Evolutionary conservation across 176 grass and related monocot species (phyloP).

Genomic region (Rhipidocladum racemiflorum): DNA sequence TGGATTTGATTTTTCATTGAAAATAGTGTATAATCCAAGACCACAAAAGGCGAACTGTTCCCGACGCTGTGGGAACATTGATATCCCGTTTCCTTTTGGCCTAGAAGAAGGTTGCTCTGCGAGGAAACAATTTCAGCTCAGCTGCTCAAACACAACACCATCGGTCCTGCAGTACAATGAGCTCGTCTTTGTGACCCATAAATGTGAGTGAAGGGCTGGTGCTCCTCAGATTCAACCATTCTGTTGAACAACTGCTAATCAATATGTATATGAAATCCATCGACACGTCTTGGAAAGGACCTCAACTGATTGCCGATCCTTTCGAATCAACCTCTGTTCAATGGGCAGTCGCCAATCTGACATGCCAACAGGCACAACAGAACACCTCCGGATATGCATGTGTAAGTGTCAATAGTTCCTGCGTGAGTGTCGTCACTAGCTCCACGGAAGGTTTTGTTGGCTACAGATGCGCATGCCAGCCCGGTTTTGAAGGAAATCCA

Average conservation of each 20-base stretch:
- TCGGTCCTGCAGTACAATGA: too few relatives aligned
- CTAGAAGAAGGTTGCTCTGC: too few relatives aligned
- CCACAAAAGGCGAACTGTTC: too few relatives aligned
- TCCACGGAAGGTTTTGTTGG: background rate
- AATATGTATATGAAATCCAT: too few relatives aligned
- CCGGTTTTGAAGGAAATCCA: background rate
- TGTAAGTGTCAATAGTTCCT: constrained; percentile 4
- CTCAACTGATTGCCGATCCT: background rate
- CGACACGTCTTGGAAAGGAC: background rate
- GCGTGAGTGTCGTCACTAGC: background rate
- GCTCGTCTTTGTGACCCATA: background rate
- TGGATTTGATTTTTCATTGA: background rate
- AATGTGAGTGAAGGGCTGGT: background rate
- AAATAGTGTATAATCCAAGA: too few relatives aligned
- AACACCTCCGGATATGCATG: constrained; percentile 1
- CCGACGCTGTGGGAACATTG: too few relatives aligned
- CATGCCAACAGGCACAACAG: background rate
- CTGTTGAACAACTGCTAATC: background rate
- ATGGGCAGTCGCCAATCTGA: constrained; percentile 16
- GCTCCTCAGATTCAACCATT: background rate
- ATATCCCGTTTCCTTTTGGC: too few relatives aligned
- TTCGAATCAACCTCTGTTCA: background rate
- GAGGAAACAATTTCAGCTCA: too few relatives aligned
- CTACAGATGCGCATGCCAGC: background rate
- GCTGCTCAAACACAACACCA: too few relatives aligned